Base-by-base conservation (phyloP, 1,284 basidiomycete genomes). In the Puccinia novopanici region DNA sequence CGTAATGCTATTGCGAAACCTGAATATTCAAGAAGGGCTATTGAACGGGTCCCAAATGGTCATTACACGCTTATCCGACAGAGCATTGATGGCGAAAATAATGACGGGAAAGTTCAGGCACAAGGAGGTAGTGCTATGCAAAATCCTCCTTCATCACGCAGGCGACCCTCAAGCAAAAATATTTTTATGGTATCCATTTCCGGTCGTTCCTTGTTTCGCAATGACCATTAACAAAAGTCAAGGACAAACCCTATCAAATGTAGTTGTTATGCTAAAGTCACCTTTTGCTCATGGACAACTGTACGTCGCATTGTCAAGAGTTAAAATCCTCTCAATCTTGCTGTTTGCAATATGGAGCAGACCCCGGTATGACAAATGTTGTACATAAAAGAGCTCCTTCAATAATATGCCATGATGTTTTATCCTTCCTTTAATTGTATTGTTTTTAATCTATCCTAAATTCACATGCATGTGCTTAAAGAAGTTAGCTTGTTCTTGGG, bases 211-310 rank as follows among this genome's bases (percentile, higher is more conserved):
- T 0, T 87, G 87, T 15, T 88, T 88, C 84, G 84, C 86, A 10
- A 86, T 88, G 76, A 86, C 85, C 5, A 87, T 88, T 81, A 88
- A 88, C 82, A 88, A 88, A 79, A 55, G 86, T 0, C 88, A 89
- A 83, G 88, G 88, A 0, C 88, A 88, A 80, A 88, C 86, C 15
- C 83, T 86, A 1, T 82, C 81, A 30, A 9, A 54, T 17, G 40
- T 55, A 6, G 65, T 12, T 9, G 8, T 68, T 24, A 42, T 42
- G n/a, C 40, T 68, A 5, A 42, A 45, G 27, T 37, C 65, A 10
- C 34, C 34, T 45, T 68, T 68, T 24, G 12, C 27, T 4, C 65
- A 68, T 68, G 65, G 42, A 10, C 65, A 68, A n/a, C 40, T 68
- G 37, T 68, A 68, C 45, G 34, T 68, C 45, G 45, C 8, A 45